phyloP scores from a whole-genome alignment of 768 basidiomycete genomes.

The Boletales sp. region DNA sequence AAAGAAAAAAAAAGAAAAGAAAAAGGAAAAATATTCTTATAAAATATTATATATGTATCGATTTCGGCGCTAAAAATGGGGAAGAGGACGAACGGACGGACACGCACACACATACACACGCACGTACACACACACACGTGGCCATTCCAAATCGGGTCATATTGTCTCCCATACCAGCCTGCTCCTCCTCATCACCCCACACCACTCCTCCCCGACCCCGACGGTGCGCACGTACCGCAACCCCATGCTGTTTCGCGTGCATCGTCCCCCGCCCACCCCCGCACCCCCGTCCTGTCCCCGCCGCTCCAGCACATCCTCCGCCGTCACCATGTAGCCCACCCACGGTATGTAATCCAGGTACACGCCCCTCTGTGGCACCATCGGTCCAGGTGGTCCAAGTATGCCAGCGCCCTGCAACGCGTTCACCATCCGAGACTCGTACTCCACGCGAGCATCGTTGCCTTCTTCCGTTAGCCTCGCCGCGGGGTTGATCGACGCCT shows the following conservation, averaged over 20 bases:
- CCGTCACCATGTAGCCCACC: conserved; percentile 58
- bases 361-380: conserved; percentile 44
- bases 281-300: conserved; percentile 9
- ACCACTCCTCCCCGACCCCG: conserved; percentile 26
- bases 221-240: conserved; percentile 11
- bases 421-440: conserved; percentile 40
- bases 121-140: conserved; percentile 33
- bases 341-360: conserved; percentile 70
- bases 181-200: conserved; percentile 30
- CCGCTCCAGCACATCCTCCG: conserved; percentile 50
- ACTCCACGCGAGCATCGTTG: conserved; percentile 42
- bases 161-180: too few relatives aligned
- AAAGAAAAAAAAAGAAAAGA: too few relatives aligned
- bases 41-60: too few relatives aligned
- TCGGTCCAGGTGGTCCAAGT: conserved; percentile 39
- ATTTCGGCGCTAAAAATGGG: conserved; percentile 16
- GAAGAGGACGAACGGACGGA: conserved; percentile 2
- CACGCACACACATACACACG: too few relatives aligned
- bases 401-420: conserved; percentile 42
- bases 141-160: too few relatives aligned
- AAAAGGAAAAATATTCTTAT: too few relatives aligned
- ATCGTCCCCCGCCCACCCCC: conserved; percentile 35
- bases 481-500: conserved; percentile 32
- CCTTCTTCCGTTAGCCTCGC: neutral
- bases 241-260: conserved; percentile 57